These are phyloP conservation scores for Epichloe sp. DNA, from an alignment of 2,329 filamentous ascomycete genomes.

Conservation along the genomic window DNA sequence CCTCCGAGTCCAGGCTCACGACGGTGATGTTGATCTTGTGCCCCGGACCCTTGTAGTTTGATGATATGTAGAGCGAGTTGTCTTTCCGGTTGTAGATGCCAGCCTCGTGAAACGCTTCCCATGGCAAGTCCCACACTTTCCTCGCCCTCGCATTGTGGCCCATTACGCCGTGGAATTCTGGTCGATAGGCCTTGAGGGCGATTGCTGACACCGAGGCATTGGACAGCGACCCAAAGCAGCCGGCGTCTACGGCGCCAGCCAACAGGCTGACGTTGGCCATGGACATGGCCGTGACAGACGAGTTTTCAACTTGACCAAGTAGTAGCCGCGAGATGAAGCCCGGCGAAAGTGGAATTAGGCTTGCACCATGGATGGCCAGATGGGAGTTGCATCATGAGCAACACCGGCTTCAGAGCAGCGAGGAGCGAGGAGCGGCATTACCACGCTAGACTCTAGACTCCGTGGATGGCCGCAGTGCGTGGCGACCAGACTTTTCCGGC, in stretches of 20 bases:
- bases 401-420: too few species aligned
- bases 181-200: slow-evolving; percentile 24
- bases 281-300: not conserved
- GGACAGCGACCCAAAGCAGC: slow-evolving; percentile 3
- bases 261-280: not conserved
- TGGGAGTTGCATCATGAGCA: not conserved
- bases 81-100: slow-evolving; percentile 25
- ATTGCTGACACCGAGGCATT: slow-evolving; percentile 13
- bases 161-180: slow-evolving; percentile 36
- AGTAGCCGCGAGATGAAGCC: not conserved
- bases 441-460: too few species aligned
- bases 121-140: slow-evolving; percentile 19
- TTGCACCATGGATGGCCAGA: not conserved
- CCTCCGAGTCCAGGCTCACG: slow-evolving; percentile 8
- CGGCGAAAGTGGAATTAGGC: not conserved
- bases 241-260: slow-evolving; percentile 2
- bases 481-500: too few species aligned
- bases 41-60: slow-evolving; percentile 23
- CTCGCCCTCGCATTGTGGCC: slow-evolving; percentile 20
- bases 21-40: slow-evolving; percentile 23
- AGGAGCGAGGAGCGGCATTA: too few species aligned
- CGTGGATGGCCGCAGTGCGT: too few species aligned
- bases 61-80: slow-evolving; percentile 8
- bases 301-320: not conserved
- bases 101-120: slow-evolving; percentile 43